These are phyloP conservation scores for Apiospora kogelbergensis DNA, from an alignment of 2,329 filamentous ascomycete species.

Conservation along the genomic window DNA sequence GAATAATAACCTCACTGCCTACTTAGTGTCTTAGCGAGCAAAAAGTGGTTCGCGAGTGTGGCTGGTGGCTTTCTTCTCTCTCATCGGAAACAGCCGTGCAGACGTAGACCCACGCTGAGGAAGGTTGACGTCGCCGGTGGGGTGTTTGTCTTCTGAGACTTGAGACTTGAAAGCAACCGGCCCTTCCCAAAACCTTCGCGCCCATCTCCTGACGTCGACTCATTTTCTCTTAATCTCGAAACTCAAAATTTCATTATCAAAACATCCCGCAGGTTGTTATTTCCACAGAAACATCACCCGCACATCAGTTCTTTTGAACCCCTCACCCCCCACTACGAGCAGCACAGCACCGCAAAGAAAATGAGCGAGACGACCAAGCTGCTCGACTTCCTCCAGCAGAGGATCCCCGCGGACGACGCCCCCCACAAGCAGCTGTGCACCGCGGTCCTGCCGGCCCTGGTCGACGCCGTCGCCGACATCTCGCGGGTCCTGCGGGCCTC, in stretches of 20 bases:
- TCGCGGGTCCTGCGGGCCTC: conserved; percentile 42
- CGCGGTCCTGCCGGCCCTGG: conserved; percentile 49
- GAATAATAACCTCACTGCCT: not conserved
- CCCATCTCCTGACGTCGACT: not conserved
- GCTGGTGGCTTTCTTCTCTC: not conserved
- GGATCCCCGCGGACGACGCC: conserved; percentile 22
- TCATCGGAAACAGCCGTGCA: not conserved
- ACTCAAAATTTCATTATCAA: not conserved
- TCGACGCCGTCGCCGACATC: conserved; percentile 45
- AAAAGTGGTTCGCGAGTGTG: not conserved
- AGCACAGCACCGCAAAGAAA: not conserved
- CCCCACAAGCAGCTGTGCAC: conserved; percentile 35
- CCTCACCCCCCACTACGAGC: not conserved
- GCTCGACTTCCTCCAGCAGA: conserved; percentile 19
- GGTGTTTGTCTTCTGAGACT: not conserved
- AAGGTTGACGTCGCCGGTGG: not conserved
- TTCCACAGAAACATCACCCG: not conserved
- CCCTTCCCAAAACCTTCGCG: not conserved
- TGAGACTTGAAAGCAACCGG: not conserved
- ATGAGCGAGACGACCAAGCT: conserved; percentile 1
- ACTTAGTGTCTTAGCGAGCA: not conserved
- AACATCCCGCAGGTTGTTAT: not conserved
- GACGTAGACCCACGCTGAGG: not conserved
- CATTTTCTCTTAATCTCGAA: not conserved
- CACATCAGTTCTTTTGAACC: not conserved